Evolutionary conservation across 129 eudicot genomes (phyloP).

Genomic region (Pulicaria dysenterica): DNA sequence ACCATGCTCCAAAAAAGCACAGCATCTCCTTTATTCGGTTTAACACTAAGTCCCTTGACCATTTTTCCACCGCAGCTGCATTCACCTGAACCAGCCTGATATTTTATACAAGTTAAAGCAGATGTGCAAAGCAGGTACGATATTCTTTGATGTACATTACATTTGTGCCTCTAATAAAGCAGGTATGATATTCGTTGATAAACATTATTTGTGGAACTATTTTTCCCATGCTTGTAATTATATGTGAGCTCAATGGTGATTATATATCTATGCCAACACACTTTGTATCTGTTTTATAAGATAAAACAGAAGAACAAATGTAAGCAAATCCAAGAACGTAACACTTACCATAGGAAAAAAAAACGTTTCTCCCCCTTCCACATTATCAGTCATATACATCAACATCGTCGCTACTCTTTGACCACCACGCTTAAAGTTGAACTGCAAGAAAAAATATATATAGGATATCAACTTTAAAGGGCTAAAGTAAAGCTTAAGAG

Average conservation of each 20-base stretch:
- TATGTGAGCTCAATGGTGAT: not conserved
- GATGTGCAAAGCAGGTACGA: not conserved
- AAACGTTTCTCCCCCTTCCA: constrained; percentile 97
- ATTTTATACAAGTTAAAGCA: constrained; percentile 16
- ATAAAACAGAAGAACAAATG: not conserved
- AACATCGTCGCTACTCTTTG: constrained; percentile 96
- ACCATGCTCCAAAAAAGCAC: constrained; percentile 99
- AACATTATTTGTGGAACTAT: constrained; percentile 3
- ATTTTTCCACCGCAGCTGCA: constrained; percentile 97
- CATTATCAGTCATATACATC: constrained; percentile 91
- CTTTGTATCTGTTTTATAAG: not conserved
- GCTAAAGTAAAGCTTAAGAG: not conserved
- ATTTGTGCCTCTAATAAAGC: constrained; percentile 8
- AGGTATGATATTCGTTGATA: constrained; percentile 12
- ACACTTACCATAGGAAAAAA: constrained; percentile 77
- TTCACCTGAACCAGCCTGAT: constrained; percentile 88
- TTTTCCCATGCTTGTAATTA: not conserved
- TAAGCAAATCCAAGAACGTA: no score
- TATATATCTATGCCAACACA: not conserved
- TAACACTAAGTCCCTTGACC: constrained; percentile 78
- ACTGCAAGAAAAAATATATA: constrained; percentile 48
- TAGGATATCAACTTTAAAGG: not conserved
- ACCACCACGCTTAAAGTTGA: constrained; percentile 88
- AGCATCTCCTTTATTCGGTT: constrained; percentile 94
- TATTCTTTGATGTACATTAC: constrained; percentile 10